Evolutionary conservation across 495 filamentous ascomycete species (phyloP), one percentile per base, ranked within the genome.

Genomic region (Sphaerosporella brunnea): DNA sequence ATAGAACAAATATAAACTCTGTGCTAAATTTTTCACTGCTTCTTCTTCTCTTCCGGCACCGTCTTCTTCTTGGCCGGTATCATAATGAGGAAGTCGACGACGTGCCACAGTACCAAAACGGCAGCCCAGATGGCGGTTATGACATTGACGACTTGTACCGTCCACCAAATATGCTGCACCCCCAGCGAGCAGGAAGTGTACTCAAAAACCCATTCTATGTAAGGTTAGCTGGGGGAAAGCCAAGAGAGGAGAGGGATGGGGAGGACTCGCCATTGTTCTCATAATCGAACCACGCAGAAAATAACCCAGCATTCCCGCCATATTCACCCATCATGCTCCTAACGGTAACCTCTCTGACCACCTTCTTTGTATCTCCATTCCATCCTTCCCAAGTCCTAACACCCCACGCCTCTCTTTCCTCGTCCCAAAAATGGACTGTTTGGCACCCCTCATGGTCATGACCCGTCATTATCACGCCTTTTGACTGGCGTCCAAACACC

Each of bases 281-380:
- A 32, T 70, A 56, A 63, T 96, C 82, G 58, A 86, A 96, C 92
- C 92, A 97, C 1, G 80, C 68, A 34, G 78, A 86, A 35, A 97
- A 60, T 23, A 97, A 66, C 0, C 84, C 92, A 0, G 84, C 87
- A 61, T 93, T 86, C 3, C 90, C 90, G 16, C 75, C 78, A 57
- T 77, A 96, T 21, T 81, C 81, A 20, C 88, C 90, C 90, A 97
- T 97, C 90, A 97, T 95, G 54, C 84, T 93, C n/a, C 84, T 73
- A 3, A 96, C 80, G 0, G 90, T 97, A 44, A 95, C 74, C 64
- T 96, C 90, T 2, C 86, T 67, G n/a, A 94, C n/a, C n/a, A n/a
- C 68, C 64, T n/a, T 62, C 63, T 47, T 45, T 60, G 18, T 61
- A 3, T 61, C 52, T 36, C 56, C 39, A 21, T 52, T 35, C 43